Percentiles rank a stretch among this genome's conserved stretches.
phyloP scores from a whole-genome alignment of 768 basidiomycete species.

The Mycena polygramma region DNA sequence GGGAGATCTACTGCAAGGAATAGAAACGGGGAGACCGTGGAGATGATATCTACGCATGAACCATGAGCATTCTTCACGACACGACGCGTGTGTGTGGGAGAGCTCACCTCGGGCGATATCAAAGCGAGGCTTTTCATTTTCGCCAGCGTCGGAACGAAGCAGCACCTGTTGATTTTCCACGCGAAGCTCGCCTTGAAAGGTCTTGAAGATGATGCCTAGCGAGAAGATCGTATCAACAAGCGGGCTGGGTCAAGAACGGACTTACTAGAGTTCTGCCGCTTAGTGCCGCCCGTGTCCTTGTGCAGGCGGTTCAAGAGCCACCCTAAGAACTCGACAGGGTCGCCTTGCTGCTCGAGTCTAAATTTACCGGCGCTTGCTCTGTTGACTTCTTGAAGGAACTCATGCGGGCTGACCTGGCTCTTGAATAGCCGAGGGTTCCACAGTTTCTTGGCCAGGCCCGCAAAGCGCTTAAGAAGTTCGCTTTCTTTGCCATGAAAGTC shows the following conservation, averaged over 20 bases:
- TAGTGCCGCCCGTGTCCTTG: conserved; percentile 94
- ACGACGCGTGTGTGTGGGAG: conserved; percentile 47
- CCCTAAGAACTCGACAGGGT: conserved; percentile 95
- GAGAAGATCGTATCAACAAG: conserved; percentile 38
- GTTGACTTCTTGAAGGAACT: conserved; percentile 97
- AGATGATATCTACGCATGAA: conserved; percentile 80
- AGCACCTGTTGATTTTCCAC: conserved; percentile 95
- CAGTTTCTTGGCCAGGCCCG: conserved; percentile 88
- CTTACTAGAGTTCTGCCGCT: conserved; percentile 90
- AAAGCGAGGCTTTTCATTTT: conserved; percentile 88
- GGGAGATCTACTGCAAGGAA: conserved; percentile 97
- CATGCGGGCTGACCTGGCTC: conserved; percentile 98
- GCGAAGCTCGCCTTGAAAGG: conserved; percentile 94
- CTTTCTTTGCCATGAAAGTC: conserved; percentile 80
- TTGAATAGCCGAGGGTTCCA: conserved; percentile 99
- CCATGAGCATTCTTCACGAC: conserved; percentile 27
- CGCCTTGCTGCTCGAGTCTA: conserved; percentile 93
- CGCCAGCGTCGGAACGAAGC: conserved; percentile 81
- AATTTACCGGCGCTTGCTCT: conserved; percentile 92
- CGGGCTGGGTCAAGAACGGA: conserved; percentile 35
- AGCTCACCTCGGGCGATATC: conserved; percentile 90
- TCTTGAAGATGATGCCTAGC: conserved; percentile 89
- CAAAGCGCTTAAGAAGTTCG: conserved; percentile 91
- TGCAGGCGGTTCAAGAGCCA: conserved; percentile 97
- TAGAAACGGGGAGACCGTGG: conserved; percentile 89